These are phyloP conservation scores for Stagonosporopsis vannaccii DNA, from an alignment of 2,329 filamentous ascomycete species.

Conservation along the genomic window DNA sequence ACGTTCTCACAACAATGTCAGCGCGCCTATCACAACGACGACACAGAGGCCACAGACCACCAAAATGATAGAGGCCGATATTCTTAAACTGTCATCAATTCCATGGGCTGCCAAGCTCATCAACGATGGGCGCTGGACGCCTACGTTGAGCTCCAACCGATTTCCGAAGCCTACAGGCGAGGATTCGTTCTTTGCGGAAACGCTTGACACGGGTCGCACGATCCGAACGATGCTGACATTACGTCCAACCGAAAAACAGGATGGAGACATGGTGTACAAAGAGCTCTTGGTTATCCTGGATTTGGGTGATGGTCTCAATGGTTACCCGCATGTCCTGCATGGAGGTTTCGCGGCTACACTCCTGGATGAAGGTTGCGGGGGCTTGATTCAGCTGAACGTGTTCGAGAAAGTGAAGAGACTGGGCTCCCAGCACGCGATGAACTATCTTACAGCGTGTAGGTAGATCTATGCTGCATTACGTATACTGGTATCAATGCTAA, in stretches of 20 bases:
- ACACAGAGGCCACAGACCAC: conserved; percentile 1
- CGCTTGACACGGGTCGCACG: conserved; percentile 60
- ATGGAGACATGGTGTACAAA: conserved; percentile 33
- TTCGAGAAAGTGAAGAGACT: conserved; percentile 10
- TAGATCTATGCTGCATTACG: not conserved
- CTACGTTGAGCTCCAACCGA: conserved; percentile 47
- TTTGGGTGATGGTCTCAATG: conserved; percentile 63
- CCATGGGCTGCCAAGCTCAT: conserved; percentile 61
- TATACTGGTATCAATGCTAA: conserved; percentile 19
- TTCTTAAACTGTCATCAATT: conserved; percentile 43
- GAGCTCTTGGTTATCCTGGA: conserved; percentile 52
- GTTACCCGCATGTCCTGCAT: conserved; percentile 61
- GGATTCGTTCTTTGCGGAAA: conserved; percentile 62
- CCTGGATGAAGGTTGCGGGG: conserved; percentile 66
- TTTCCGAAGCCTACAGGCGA: conserved; percentile 48
- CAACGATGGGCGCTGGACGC: conserved; percentile 50
- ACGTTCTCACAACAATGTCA: not conserved
- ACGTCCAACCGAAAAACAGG: conserved; percentile 26
- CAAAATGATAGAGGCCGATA: conserved; percentile 32
- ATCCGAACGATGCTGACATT: conserved; percentile 49
- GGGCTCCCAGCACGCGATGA: conserved; percentile 19
- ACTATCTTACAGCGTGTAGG: conserved; percentile 47
- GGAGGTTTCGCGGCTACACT: conserved; percentile 65
- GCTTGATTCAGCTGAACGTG: conserved; percentile 54
- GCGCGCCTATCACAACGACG: not conserved